These are phyloP conservation scores for Sclerotinia subarctica DNA, from an alignment of 2,329 filamentous ascomycete species.

Conservation along the genomic window DNA sequence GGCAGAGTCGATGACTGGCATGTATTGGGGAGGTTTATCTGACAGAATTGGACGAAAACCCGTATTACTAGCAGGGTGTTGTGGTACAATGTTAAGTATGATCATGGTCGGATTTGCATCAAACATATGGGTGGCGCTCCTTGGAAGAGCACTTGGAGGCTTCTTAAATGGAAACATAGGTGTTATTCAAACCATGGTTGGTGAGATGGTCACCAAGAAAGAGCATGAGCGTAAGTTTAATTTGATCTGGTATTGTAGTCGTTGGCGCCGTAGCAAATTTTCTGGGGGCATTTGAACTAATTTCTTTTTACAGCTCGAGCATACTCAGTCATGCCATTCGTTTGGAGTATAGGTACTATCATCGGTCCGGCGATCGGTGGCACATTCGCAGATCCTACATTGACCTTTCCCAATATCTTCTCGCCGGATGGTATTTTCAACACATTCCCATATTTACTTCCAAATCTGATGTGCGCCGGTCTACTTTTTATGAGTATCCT, in stretches of 20 bases:
- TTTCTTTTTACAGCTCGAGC: constrained; percentile 53
- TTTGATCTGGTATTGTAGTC: background rate
- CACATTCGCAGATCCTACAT: constrained; percentile 74
- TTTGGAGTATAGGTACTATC: constrained; percentile 89
- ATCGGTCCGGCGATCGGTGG: constrained; percentile 86
- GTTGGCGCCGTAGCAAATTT: background rate
- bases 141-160: constrained; percentile 73
- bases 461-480: constrained; percentile 77
- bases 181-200: constrained; percentile 83
- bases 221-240: constrained; percentile 25
- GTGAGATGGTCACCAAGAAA: constrained; percentile 71
- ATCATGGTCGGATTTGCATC: constrained; percentile 77
- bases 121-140: constrained; percentile 79
- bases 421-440: constrained; percentile 67
- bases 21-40: constrained; percentile 83
- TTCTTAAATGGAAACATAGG: constrained; percentile 89
- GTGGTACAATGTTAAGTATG: constrained; percentile 79
- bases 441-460: constrained; percentile 80
- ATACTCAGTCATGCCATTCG: constrained; percentile 90
- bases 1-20: constrained; percentile 77
- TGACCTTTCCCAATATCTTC: constrained; percentile 70
- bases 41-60: constrained; percentile 83
- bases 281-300: background rate
- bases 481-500: constrained; percentile 77
- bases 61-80: constrained; percentile 74